phyloP scores from a whole-genome alignment of 768 basidiomycete species.

The Termitomyces sp. region DNA sequence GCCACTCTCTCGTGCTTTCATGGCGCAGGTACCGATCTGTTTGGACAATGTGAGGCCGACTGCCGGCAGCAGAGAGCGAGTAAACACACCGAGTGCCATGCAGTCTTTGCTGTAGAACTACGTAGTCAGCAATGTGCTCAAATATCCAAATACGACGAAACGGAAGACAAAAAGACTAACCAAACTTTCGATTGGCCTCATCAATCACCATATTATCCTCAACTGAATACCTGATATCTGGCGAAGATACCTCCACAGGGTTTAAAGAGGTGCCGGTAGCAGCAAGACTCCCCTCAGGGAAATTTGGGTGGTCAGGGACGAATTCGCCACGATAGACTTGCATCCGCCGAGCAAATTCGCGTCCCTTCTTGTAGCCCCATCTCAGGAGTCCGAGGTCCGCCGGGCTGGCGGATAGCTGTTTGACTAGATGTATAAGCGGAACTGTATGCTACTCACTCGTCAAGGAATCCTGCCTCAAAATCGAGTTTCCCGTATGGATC shows the following conservation, averaged over 20 bases:
- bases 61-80: neutral
- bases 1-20: conserved; percentile 51
- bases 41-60: neutral
- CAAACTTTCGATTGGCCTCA: conserved; percentile 23
- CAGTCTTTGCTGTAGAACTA: conserved; percentile 25
- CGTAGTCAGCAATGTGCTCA: neutral
- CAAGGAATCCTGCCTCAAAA: conserved; percentile 41
- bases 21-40: conserved; percentile 61
- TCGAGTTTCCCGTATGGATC: conserved; percentile 35
- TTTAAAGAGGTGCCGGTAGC: conserved; percentile 11
- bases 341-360: conserved; percentile 55
- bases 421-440: neutral
- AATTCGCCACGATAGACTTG: conserved; percentile 34
- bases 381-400: conserved; percentile 40
- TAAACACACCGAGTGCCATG: conserved; percentile 38
- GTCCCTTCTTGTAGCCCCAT: conserved; percentile 49
- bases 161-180: conserved; percentile 14
- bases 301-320: conserved; percentile 27
- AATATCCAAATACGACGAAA: neutral
- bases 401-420: conserved; percentile 17
- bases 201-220: conserved; percentile 40
- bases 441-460: conserved; percentile 26
- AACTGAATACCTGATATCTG: conserved; percentile 32
- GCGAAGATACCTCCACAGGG: conserved; percentile 27
- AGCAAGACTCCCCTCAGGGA: conserved; percentile 27